Evolutionary conservation across 768 basidiomycete genomes (phyloP), one percentile per base, ranked within the genome.

Genomic region (Rhodocollybia butyracea): DNA sequence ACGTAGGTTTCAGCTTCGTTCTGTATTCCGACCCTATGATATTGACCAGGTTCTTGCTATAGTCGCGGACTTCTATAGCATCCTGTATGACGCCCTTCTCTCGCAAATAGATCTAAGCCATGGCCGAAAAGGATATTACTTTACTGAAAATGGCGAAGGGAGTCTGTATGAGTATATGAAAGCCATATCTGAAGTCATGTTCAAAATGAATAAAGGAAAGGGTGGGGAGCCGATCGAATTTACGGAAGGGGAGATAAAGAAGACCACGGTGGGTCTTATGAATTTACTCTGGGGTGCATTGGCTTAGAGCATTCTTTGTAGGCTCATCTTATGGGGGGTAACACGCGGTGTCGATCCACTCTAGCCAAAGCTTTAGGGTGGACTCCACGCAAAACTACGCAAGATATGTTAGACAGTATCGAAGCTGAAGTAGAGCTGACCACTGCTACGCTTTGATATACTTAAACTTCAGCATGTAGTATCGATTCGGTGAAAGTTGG

Each of bases 121-220:
- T 52, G 80, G 81, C 12, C 74, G 75, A 5, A 75, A 77, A 27
- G 82, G 83, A 0, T 76, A 73, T 38, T 84, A 83, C 61, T 82
- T 82, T 58, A 80, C 72, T 15, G 80, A n/a, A n/a, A n/a, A 71
- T 57, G 80, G 68, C 56, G 82, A 75, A 41, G 79, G 84, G 50
- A 72, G 63, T 2, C 36, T 77, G 22, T 74, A 75, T 40, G 72
- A 79, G 12, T 64, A 82, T 22, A 67, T 66, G 22, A 71, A 68
- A 50, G 70, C 67, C 0, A 71, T 82, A 34, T 72, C 71, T 1
- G 66, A 72, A 21, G 72, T 63, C 2, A 58, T 82, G 12, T 65
- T 75, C 17, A 70, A 68, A 2, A 59, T 74, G 11, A 76, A 76
- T 2, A 73, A 70, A 59, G 66, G 67, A 36, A 64, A 63, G 48